Conservation (phyloP, 371 early-diverging fungal species). For the Caulochytrium protostelioides region DNA sequence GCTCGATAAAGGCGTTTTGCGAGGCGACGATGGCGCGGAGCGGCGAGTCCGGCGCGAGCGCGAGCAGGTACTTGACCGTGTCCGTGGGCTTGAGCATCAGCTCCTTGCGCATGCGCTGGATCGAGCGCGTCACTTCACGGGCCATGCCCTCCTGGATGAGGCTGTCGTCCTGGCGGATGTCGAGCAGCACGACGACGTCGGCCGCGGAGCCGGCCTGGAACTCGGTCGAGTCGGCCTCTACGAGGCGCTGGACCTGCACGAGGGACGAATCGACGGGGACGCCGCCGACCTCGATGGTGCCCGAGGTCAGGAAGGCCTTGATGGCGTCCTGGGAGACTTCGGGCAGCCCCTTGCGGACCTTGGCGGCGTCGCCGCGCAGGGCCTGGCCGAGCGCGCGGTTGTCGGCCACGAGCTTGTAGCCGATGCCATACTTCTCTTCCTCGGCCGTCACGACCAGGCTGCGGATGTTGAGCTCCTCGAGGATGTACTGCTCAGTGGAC, state of each 20-base stretch:
- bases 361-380: constrained; percentile 67
- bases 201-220: constrained; percentile 57
- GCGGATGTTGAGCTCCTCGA: constrained; percentile 70
- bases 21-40: no score
- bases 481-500: constrained; percentile 58
- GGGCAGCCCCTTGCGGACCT: constrained; percentile 73
- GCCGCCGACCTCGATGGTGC: constrained; percentile 53
- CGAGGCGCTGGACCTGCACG: constrained; percentile 45
- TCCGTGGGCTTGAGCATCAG: no score
- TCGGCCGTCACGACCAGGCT: constrained; percentile 64
- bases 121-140: constrained; percentile 93
- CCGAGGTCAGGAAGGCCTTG: constrained; percentile 48
- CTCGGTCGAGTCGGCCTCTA: constrained; percentile 29
- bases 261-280: constrained; percentile 60
- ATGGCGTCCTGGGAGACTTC: constrained; percentile 51
- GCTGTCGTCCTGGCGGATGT: constrained; percentile 53
- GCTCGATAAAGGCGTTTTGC: no score
- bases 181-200: constrained; percentile 77
- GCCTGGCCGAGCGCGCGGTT: constrained; percentile 67
- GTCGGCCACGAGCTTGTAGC: constrained; percentile 76
- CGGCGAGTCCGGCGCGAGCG: neutral
- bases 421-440: constrained; percentile 76
- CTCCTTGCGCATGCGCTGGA: constrained; percentile 95
- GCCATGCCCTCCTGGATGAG: constrained; percentile 84
- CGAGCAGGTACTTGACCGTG: neutral